Percentiles rank a stretch among this genome's conserved stretches.
Conservation (phyloP, 176 grass and related monocot species). For the Aegilops sharonensis region DNA sequence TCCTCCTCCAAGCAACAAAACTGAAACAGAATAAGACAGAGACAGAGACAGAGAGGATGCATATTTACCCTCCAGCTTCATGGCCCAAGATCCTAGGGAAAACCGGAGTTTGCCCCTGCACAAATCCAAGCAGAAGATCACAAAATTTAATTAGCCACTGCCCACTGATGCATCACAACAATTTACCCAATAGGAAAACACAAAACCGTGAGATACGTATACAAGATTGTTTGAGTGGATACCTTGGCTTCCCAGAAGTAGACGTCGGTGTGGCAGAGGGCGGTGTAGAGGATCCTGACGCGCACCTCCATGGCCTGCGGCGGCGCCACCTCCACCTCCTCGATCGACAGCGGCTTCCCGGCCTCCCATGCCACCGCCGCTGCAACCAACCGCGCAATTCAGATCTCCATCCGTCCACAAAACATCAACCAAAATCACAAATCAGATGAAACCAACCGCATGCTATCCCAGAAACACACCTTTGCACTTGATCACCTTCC, state of each 20-base stretch:
- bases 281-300: conserved; percentile 80
- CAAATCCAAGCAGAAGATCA: not conserved
- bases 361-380: conserved; percentile 87
- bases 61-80: conserved; percentile 84
- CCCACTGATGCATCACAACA: not conserved
- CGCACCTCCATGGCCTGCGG: conserved; percentile 89
- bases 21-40: not conserved
- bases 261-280: conserved; percentile 91
- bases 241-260: conserved; percentile 98
- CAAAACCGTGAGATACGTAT: not conserved
- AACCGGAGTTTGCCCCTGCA: conserved; percentile 72
- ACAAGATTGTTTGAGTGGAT: not conserved
- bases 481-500: conserved; percentile 88
- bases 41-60: not conserved
- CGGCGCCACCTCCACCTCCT: conserved; percentile 87
- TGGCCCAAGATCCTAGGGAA: conserved; percentile 91
- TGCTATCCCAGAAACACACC: not conserved
- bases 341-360: conserved; percentile 72
- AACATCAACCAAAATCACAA: not conserved
- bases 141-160: not conserved
- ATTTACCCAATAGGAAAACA: not conserved
- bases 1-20: not conserved
- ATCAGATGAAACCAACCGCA: too few relatives aligned
- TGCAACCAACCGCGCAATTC: not conserved
- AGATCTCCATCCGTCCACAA: too few relatives aligned